These are phyloP conservation scores for Ananas comosus DNA, from an alignment of 176 grass and related monocot species.

Conservation along the genomic window DNA sequence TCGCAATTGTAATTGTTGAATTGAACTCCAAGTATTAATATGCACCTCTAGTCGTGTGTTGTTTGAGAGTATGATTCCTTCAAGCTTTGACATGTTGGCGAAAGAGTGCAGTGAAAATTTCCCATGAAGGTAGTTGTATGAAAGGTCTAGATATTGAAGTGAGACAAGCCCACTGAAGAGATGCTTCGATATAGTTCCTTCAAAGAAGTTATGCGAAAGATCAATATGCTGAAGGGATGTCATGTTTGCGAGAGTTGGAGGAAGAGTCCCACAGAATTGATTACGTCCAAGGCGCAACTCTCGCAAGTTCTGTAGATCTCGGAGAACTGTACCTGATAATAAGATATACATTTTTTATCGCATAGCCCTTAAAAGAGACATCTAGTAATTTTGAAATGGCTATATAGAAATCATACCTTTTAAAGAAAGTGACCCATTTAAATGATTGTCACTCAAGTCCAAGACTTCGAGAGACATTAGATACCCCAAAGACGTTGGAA, in stretches of 20 bases:
- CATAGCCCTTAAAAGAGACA: no score
- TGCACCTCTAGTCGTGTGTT: conserved; percentile 10
- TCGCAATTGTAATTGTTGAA: conserved; percentile 18
- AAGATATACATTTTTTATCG: no score
- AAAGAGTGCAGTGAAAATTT: conserved; percentile 6
- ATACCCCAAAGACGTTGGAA: no score
- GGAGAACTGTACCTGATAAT: no score
- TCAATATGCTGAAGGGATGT: conserved; percentile 14
- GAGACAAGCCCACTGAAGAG: neutral
- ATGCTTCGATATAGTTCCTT: neutral
- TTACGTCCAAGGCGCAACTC: conserved; percentile 11
- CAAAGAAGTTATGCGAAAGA: conserved; percentile 8
- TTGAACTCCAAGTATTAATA: neutral
- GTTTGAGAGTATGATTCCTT: neutral
- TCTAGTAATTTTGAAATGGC: no score
- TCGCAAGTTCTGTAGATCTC: neutral
- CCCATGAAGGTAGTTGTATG: conserved; percentile 2
- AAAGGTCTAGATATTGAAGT: neutral
- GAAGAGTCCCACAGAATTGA: conserved; percentile 10
- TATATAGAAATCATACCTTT: no score
- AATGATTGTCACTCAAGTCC: no score
- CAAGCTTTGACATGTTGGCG: conserved; percentile 10
- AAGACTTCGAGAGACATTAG: no score
- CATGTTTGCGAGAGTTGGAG: conserved; percentile 4
- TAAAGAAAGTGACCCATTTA: no score